Base-by-base conservation (phyloP, 208 protist genomes). In the Crithidia sp. region DNA sequence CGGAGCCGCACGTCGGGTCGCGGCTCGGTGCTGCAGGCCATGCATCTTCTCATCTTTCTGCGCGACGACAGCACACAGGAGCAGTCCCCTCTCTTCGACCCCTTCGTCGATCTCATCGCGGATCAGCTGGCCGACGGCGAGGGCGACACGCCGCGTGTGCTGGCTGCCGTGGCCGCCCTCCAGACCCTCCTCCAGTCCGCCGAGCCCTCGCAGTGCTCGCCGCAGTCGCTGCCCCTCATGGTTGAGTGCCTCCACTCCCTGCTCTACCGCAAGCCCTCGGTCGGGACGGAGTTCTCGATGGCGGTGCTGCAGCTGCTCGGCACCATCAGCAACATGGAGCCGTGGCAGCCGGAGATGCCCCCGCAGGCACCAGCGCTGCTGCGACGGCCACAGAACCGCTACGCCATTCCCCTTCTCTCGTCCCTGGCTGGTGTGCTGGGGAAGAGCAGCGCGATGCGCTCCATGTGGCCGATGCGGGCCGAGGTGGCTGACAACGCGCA, bases 251-350 rank as follows among this genome's bases (percentile, higher is more conserved):
- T 93, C 37, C 88, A 93, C 64, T 90, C 86, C 16, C 77, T 95
- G 57, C 71, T 92, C 14, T 92, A 89, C 72, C 87, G 89, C 45
- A 93, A 91, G 59, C 90, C 90, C 3, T 87, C 85, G 4, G 84
- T 93, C 45, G 79, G 82, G 45, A 77, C 85, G 16, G 85, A 89
- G 55, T 77, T 91, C 37, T 90, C 90, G 9, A 69, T 95, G 39
- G 87, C 84, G 40, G 82, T 93, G 36, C 68, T 95, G 60, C 83
- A 89, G 49, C 81, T 95, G 16, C 81, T 95, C 10, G 86, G 88
- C 43, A 95, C 88, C 14, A 92, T 95, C 77, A 88, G 85, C 75
- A 85, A 83, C 68, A 92, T 92, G 37, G 84, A 90, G 71, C 81
- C 87, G n/a, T 75, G 59, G 72, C 72, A 82, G 36, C 39, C 69